Base-by-base conservation (phyloP, 2,329 filamentous ascomycete genomes). In the Phaeosphaeriaceae sp. region DNA sequence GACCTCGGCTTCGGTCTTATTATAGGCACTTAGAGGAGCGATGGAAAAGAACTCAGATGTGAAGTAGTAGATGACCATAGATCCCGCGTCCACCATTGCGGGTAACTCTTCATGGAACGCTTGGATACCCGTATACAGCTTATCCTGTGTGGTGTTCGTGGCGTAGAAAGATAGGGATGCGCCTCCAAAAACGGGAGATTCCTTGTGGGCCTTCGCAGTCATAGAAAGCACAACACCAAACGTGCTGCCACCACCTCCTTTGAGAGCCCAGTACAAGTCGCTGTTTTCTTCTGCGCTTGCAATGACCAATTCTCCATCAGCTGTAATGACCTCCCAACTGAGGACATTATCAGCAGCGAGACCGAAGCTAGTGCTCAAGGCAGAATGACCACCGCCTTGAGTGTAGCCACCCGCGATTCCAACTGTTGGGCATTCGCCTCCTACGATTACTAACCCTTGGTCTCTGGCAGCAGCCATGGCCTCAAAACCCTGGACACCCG, bases 311-410 rank as follows among this genome's bases (percentile, higher is more conserved):
- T 54, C 54, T 2, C 65, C 67, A 47, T 44, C 36, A 1, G 71
- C 66, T 19, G 72, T 69, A 1, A 70, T 68, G 25, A 73, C 68
- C 33, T 71, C 56, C 22, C 62, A 63, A 7, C 60, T 54, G 1
- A 68, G 47, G 3, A 71, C 65, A 11, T 71, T 66, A 48, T 74
- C 71, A 6, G 63, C 68, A 3, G 63, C 64, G 21, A 74, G 63
- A 3, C 71, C 71, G 62, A 81, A 82, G 48, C 79, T 73, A 22
- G 77, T 77, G 19, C 79, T 80, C 44, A 87, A 67, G 6, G 82
- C 82, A 10, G 80, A 82, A 70, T 87, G 83, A 0, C 85, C 85
- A 27, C 83, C 85, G 2, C 82, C 65, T 24, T 63, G 56, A 1
- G 60, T 52, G 41, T 66, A 69, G 19, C 69, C 66, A 20, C 68